Conservation (phyloP, 1,284 basidiomycete species). For the Trichosporon sp. region DNA sequence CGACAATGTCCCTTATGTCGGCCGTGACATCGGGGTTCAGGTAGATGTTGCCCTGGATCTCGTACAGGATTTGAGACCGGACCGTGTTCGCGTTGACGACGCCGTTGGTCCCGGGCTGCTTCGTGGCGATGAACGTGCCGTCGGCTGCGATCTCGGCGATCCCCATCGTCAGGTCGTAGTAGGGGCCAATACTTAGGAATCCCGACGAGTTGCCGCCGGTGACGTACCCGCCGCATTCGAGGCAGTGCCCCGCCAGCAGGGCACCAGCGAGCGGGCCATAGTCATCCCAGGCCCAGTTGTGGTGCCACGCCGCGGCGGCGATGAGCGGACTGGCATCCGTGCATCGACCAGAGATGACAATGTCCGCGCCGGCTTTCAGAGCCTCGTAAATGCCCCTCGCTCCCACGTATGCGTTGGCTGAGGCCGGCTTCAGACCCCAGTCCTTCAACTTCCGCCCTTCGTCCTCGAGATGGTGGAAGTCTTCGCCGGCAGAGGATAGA, state of each 20-base stretch:
- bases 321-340: slow-evolving; percentile 39
- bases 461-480: slow-evolving; percentile 31
- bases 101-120: slow-evolving; percentile 29
- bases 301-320: slow-evolving; percentile 37
- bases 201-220: slow-evolving; percentile 45
- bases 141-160: slow-evolving; percentile 41
- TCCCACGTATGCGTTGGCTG: slow-evolving; percentile 31
- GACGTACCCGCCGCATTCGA: slow-evolving; percentile 38
- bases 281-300: slow-evolving; percentile 34
- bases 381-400: slow-evolving; percentile 27
- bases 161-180: slow-evolving; percentile 38
- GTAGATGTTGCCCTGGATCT: slow-evolving; percentile 37
- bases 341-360: slow-evolving; percentile 41
- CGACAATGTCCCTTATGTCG: slow-evolving; percentile 33
- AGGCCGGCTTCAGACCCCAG: slow-evolving; percentile 29
- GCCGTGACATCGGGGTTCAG: slow-evolving; percentile 43
- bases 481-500: slow-evolving; percentile 26
- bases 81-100: slow-evolving; percentile 28
- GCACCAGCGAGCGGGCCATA: slow-evolving; percentile 37
- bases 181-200: slow-evolving; percentile 30
- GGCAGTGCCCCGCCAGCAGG: slow-evolving; percentile 36
- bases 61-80: slow-evolving; percentile 33
- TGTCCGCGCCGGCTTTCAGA: slow-evolving; percentile 37
- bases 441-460: slow-evolving; percentile 11
- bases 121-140: slow-evolving; percentile 37